These are phyloP conservation scores for Mitragyna speciosa DNA, from an alignment of 257 asterid species.

Conservation along the genomic window DNA sequence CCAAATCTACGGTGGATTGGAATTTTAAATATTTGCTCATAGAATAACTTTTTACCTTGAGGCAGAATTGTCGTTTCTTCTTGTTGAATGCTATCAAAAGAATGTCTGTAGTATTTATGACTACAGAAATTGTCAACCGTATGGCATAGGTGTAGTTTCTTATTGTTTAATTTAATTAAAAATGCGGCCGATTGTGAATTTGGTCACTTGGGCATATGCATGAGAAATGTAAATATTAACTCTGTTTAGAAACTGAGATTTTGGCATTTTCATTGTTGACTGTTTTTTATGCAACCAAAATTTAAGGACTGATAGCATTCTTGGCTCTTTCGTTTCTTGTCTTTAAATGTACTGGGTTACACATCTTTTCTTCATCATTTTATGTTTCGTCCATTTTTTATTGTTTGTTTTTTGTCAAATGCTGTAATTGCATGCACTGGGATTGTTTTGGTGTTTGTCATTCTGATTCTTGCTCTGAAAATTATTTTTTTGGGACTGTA, in stretches of 20 bases:
- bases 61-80: not conserved
- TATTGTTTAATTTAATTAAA: not conserved
- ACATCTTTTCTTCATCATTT: not conserved
- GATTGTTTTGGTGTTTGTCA: not conserved
- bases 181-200: not conserved
- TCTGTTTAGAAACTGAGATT: too few species aligned
- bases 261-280: not conserved
- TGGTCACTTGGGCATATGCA: not conserved
- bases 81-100: not conserved
- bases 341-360: not conserved
- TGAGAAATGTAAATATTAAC: not conserved
- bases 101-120: not conserved
- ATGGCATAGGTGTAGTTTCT: not conserved
- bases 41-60: too few species aligned
- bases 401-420: not conserved
- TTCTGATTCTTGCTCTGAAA: not conserved
- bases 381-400: not conserved
- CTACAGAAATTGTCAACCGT: not conserved
- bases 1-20: not conserved
- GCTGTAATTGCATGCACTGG: not conserved
- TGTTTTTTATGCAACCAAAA: not conserved
- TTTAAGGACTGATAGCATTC: too few species aligned
- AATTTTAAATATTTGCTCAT: too few species aligned
- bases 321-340: not conserved
- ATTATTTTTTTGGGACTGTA: not conserved